These are phyloP conservation scores for Lichtheimia ramosa DNA, from an alignment of 371 early-diverging fungal species.

Conservation along the genomic window DNA sequence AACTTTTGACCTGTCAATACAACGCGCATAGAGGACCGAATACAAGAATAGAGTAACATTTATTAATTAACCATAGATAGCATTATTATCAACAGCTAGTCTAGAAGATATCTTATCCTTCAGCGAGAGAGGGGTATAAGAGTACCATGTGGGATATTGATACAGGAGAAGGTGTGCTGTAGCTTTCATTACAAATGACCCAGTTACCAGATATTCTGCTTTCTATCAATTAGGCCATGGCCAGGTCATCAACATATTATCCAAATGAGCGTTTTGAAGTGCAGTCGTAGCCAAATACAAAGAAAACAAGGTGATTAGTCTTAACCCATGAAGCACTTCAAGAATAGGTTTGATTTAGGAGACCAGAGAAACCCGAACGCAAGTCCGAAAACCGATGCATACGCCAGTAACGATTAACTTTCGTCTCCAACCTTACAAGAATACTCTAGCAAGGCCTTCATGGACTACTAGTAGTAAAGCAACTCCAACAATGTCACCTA, in stretches of 20 bases:
- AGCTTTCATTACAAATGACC: too few species aligned
- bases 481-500: slow-evolving; percentile 13
- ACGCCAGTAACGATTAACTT: slow-evolving; percentile 12
- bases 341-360: slow-evolving; percentile 6
- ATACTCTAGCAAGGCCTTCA: slow-evolving; percentile 3
- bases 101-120: too few species aligned
- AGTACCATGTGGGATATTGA: too few species aligned
- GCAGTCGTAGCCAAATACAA: neutral
- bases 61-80: too few species aligned
- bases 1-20: too few species aligned
- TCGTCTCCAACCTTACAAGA: slow-evolving; percentile 7
- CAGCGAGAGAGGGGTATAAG: too few species aligned
- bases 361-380: slow-evolving; percentile 15
- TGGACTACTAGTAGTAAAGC: slow-evolving; percentile 12
- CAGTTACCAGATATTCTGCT: neutral
- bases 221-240: neutral
- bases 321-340: slow-evolving; percentile 4
- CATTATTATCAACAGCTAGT: too few species aligned
- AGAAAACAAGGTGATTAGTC: slow-evolving; percentile 2
- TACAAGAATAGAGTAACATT: too few species aligned
- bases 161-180: too few species aligned
- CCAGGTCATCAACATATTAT: neutral
- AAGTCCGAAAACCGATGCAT: slow-evolving; percentile 16
- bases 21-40: too few species aligned
- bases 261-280: slow-evolving; percentile 2